These are phyloP conservation scores for Erodium moschatum DNA, from an alignment of 441 rosid species.

Conservation along the genomic window DNA sequence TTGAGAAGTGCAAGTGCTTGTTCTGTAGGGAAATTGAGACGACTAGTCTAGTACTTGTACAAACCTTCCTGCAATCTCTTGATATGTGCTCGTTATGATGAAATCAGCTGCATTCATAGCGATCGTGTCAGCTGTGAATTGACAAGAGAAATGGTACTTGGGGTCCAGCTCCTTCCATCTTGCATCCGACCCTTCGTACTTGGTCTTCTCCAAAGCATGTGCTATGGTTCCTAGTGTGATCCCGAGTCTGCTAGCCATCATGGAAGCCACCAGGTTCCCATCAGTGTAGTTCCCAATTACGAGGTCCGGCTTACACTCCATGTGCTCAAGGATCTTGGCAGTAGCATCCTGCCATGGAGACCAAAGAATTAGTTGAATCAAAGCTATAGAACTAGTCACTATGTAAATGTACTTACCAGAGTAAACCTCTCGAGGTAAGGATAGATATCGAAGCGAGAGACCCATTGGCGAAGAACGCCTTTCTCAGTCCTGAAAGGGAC, in stretches of 20 bases:
- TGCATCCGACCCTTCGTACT: conserved; percentile 89
- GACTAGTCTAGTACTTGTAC: too few species aligned
- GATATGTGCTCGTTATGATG: conserved; percentile 91
- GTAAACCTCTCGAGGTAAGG: conserved; percentile 86
- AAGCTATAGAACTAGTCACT: too few species aligned
- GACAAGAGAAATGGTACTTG: conserved; percentile 91
- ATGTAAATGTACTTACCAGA: conserved; percentile 36
- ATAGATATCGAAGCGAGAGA: conserved; percentile 95
- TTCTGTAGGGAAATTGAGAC: too few species aligned
- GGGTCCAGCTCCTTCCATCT: conserved; percentile 81
- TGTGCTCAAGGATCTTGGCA: conserved; percentile 64
- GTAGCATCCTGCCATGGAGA: conserved; percentile 53
- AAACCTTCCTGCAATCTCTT: conserved; percentile 94
- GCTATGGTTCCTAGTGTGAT: conserved; percentile 95
- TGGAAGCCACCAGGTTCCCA: conserved; percentile 89
- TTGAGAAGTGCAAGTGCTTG: too few species aligned
- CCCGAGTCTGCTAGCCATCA: conserved; percentile 80
- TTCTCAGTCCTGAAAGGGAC: conserved; percentile 89
- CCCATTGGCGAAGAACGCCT: conserved; percentile 85
- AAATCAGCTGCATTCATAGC: conserved; percentile 95
- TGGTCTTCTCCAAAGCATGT: conserved; percentile 92
- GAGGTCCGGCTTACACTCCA: conserved; percentile 81
- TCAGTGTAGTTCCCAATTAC: conserved; percentile 94
- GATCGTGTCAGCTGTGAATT: conserved; percentile 82
- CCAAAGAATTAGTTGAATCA: too few species aligned